phyloP scores from a whole-genome alignment of 257 asterid species.

The Solanum corneliomulleri region DNA sequence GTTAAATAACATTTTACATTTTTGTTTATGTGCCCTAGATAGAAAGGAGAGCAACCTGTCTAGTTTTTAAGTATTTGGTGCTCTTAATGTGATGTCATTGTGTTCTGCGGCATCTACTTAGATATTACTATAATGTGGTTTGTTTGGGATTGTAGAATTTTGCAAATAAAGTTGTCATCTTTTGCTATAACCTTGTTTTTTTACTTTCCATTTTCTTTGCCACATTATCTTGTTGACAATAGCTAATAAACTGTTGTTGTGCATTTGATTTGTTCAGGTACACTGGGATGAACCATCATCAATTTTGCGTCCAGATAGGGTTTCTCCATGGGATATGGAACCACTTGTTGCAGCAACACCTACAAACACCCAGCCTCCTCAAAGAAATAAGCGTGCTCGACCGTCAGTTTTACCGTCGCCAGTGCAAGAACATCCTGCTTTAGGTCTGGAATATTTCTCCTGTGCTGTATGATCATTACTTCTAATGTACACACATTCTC shows the following conservation, averaged over 20 bases:
- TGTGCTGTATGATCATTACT: neutral
- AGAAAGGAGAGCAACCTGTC: neutral
- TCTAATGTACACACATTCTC: neutral
- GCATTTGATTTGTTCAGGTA: constrained; percentile 41
- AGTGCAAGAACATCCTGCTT: constrained; percentile 52
- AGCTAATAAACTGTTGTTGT: neutral
- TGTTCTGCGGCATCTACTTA: neutral
- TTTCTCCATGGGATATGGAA: constrained; percentile 95
- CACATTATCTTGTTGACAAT: neutral
- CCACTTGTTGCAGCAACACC: constrained; percentile 62
- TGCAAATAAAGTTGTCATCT: neutral
- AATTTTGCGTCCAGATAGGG: constrained; percentile 73
- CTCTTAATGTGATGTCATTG: neutral
- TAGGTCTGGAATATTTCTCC: constrained; percentile 28
- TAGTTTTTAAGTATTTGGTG: neutral
- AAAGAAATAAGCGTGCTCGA: constrained; percentile 80
- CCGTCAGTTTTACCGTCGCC: constrained; percentile 51
- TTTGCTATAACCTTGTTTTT: neutral
- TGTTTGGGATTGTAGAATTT: neutral
- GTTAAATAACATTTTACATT: neutral
- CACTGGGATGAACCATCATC: constrained; percentile 98
- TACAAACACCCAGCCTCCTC: constrained; percentile 65
- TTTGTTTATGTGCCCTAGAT: neutral
- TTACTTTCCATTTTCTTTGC: neutral
- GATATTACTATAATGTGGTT: neutral